Percentiles rank a stretch among this genome's conserved stretches.
Conservation (phyloP, 768 basidiomycete genomes). For the Boletus barrowsii region DNA sequence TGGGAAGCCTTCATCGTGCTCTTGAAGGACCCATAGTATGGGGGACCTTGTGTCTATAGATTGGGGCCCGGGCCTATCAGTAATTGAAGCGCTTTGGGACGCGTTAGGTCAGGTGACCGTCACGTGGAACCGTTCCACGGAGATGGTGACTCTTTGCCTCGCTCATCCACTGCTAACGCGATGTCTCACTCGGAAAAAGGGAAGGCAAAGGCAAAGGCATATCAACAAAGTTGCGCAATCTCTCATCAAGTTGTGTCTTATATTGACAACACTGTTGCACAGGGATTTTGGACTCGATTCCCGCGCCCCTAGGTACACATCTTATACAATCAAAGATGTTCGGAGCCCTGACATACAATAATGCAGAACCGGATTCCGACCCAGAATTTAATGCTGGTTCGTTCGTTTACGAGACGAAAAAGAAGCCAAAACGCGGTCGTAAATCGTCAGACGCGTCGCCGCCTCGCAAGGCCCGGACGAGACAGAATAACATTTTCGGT, state of each 20-base stretch:
- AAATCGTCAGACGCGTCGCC: constrained; percentile 15
- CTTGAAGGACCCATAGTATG: no score
- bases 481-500: constrained; percentile 8
- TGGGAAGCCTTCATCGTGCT: no score
- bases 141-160: background rate
- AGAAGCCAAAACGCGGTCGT: constrained; percentile 15
- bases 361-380: constrained; percentile 31
- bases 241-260: background rate
- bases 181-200: constrained; percentile 18
- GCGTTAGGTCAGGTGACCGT: constrained; percentile 12
- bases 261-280: background rate
- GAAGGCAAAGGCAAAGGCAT: constrained; percentile 13
- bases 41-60: no score
- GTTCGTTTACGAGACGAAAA: constrained; percentile 30
- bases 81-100: no score
- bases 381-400: constrained; percentile 32
- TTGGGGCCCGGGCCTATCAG: no score
- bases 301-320: constrained; percentile 35
- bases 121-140: constrained; percentile 8
- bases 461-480: constrained; percentile 15
- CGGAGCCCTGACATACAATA: background rate
- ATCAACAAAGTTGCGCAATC: constrained; percentile 19
- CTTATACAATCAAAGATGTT: background rate
- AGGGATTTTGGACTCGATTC: constrained; percentile 30
- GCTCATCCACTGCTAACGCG: background rate